Percentiles rank a stretch among this genome's conserved stretches.
Evolutionary conservation across 73 alveolate genomes (phyloP).

Genomic region (Blepharisma japonicum): DNA sequence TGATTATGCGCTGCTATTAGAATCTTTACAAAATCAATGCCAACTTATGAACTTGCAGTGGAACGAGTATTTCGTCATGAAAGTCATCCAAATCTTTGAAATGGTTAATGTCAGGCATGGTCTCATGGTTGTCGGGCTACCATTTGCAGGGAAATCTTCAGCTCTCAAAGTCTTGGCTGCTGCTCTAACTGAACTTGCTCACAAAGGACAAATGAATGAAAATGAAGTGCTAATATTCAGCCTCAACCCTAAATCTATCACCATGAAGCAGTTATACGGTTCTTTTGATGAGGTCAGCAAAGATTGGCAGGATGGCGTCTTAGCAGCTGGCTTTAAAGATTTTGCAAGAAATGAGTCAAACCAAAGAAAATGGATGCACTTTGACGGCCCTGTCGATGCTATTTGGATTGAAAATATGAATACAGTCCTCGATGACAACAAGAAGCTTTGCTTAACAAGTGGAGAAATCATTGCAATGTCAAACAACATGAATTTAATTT

Average conservation of each 20-base stretch:
- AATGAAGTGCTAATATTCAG: constrained; percentile 79
- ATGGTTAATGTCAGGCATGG: constrained; percentile 99
- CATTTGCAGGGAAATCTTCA: constrained; percentile 98
- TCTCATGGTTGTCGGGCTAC: constrained; percentile 99
- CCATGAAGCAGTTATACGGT: constrained; percentile 92
- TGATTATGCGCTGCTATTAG: constrained; percentile 90
- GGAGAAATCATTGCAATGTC: constrained; percentile 96
- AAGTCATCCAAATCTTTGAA: constrained; percentile 96
- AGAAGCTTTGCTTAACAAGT: constrained; percentile 94
- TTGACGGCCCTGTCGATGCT: constrained; percentile 99
- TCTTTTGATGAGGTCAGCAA: constrained; percentile 95
- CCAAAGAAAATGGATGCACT: constrained; percentile 93
- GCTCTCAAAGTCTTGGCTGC: constrained; percentile 89
- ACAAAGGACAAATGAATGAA: constrained; percentile 90
- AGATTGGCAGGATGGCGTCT: constrained; percentile 98
- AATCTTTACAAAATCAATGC: constrained; percentile 71
- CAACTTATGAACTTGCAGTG: constrained; percentile 80
- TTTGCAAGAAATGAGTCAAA: constrained; percentile 76
- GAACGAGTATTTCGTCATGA: constrained; percentile 87
- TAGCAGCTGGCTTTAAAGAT: constrained; percentile 92
- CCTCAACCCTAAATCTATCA: constrained; percentile 97
- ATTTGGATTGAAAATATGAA: constrained; percentile 99
- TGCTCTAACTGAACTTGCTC: constrained; percentile 92
- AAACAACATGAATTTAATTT: constrained; percentile 93
- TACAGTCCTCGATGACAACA: constrained; percentile 95